A percentile compares a stretch with the other conserved stretches of the same genome.
These are phyloP conservation scores for Thalassiosira exigua DNA, from an alignment of 352 stramenopile species.

Conservation along the genomic window DNA sequence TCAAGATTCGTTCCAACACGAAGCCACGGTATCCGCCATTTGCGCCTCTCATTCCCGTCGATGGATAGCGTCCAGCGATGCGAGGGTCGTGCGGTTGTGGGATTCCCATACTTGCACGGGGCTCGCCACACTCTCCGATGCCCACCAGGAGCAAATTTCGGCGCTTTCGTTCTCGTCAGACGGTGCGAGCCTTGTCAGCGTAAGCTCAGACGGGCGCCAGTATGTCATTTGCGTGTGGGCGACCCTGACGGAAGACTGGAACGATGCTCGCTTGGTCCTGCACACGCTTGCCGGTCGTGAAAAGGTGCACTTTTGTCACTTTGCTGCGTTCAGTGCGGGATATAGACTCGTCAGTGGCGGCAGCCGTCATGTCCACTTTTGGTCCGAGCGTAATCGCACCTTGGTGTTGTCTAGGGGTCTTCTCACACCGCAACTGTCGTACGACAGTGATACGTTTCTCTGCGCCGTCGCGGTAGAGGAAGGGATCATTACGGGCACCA, in stretches of 20 bases:
- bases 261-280: slow-evolving; percentile 58
- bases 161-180: slow-evolving; percentile 87
- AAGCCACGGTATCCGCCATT: slow-evolving; percentile 21
- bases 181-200: slow-evolving; percentile 54
- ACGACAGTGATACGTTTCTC: slow-evolving; percentile 39
- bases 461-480: slow-evolving; percentile 15
- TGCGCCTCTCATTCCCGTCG: slow-evolving; percentile 14
- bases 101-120: slow-evolving; percentile 53
- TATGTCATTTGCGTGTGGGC: slow-evolving; percentile 64
- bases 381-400: slow-evolving; percentile 36
- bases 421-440: slow-evolving; percentile 20
- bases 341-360: slow-evolving; percentile 52
- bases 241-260: slow-evolving; percentile 62
- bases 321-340: slow-evolving; percentile 25
- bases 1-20: slow-evolving; percentile 11
- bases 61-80: slow-evolving; percentile 62
- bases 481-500: slow-evolving; percentile 29
- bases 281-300: slow-evolving; percentile 26
- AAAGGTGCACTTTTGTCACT: slow-evolving; percentile 33
- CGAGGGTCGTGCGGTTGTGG: slow-evolving; percentile 55
- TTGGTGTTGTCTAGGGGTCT: slow-evolving; percentile 27
- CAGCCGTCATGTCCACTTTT: slow-evolving; percentile 60
- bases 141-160: slow-evolving; percentile 86
- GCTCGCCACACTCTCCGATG: slow-evolving; percentile 32
- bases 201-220: slow-evolving; percentile 64